Conservation (phyloP, 2,329 filamentous ascomycete genomes). For the Neoscytalidium dimidiatum region DNA sequence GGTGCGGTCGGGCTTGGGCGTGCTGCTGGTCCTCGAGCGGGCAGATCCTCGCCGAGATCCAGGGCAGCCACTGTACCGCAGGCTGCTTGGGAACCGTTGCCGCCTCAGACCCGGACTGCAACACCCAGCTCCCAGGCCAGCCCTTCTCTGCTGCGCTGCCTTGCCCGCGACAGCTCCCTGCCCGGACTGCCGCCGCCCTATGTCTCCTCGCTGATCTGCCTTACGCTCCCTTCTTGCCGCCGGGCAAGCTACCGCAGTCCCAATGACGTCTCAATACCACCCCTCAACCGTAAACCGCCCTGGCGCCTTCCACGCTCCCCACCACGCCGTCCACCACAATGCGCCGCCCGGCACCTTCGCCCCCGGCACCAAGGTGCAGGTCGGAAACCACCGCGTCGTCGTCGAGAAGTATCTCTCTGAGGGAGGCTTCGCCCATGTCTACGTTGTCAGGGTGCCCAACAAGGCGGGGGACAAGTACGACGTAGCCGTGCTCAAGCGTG, state of each 20-base stretch:
- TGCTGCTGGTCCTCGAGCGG: conserved; percentile 14
- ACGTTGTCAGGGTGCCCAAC: conserved; percentile 80
- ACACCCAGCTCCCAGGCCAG: conserved; percentile 13
- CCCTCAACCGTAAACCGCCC: conserved; percentile 35
- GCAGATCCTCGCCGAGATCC: conserved; percentile 17
- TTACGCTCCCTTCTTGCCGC: conserved; percentile 14
- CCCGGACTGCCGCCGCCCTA: conserved; percentile 3
- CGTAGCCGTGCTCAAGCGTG: conserved; percentile 85
- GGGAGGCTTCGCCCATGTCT: conserved; percentile 97
- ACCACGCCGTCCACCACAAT: conserved; percentile 31
- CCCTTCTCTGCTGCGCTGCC: conserved; percentile 6
- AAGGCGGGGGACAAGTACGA: conserved; percentile 76
- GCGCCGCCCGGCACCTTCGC: conserved; percentile 74
- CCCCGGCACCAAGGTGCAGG: conserved; percentile 94
- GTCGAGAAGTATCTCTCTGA: conserved; percentile 98
- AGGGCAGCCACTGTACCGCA: conserved; percentile 1
- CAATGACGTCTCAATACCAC: conserved; percentile 43
- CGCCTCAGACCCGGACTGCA: conserved; percentile 11
- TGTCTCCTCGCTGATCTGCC: conserved; percentile 19
- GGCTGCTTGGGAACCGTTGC: neutral
- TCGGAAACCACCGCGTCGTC: conserved; percentile 86
- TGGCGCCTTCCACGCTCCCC: conserved; percentile 35
- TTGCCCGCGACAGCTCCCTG: conserved; percentile 5
- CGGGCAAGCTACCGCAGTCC: conserved; percentile 9
- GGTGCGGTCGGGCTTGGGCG: conserved; percentile 11